Evolutionary conservation across 78 protist genomes (phyloP), one percentile per base, ranked within the genome.

Genomic region (Monocercomonoides exilis): DNA sequence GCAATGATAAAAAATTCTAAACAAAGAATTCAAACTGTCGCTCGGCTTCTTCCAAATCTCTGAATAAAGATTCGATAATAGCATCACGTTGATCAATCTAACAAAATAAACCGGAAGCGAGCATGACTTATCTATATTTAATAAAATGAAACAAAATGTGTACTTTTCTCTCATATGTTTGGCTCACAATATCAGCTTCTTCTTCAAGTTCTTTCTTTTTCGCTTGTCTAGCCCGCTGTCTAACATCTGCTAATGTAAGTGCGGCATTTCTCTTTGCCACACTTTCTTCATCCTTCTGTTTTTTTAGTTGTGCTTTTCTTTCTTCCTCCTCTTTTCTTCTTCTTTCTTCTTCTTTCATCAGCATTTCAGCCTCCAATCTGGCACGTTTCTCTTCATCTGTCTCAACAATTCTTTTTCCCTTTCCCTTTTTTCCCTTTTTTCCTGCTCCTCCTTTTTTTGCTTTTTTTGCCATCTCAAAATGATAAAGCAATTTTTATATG

Each of bases 41-140:
- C 85, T 91, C 95, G 3, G 92, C 85, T 11, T 93, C 95, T 11
- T 89, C 91, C n/a, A 93, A 77, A 84, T 93, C 93, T 2, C 81
- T 1, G 46, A 43, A 81, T 1, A 91, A 88, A 91, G 87, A 85
- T 54, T 82, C 64, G 84, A 93, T 89, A 84, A 91, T 87, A 33
- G 93, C 92, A 34, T 93, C 91, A 87, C 91, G 90, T 77, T 91
- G 87, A 82, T 93, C 95, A 54, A 54, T 54, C 70, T 54, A 54
- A 29, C 70, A 54, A 54, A 21, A 54, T 29, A n/a, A n/a, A n/a
- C n/a, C n/a, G n/a, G n/a, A n/a, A n/a, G n/a, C n/a, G n/a, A n/a
- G n/a, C n/a, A n/a, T n/a, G n/a, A n/a, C n/a, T n/a, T n/a, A n/a
- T n/a, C n/a, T n/a, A n/a, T n/a, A n/a, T n/a, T n/a, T n/a, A n/a